A percentile compares a stretch with the other conserved stretches of the same genome.
phyloP scores from a whole-genome alignment of 2,329 filamentous ascomycete species.

The Diaporthe ilicicola region DNA sequence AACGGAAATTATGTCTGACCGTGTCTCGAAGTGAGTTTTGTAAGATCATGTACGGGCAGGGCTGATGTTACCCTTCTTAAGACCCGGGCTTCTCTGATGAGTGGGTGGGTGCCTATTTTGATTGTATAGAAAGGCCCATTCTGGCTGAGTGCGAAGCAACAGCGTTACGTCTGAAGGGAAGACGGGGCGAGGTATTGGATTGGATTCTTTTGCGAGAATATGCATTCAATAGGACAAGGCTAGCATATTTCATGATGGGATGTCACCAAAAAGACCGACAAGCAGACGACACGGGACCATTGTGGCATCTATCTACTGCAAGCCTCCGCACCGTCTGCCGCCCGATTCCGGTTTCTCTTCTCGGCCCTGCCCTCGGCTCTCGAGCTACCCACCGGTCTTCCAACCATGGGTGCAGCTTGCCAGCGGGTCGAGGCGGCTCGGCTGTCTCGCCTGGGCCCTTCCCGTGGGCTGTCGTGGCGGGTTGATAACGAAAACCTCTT shows the following conservation, averaged over 20 bases:
- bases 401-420: not conserved
- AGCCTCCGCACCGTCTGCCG: not conserved
- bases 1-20: not conserved
- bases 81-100: not conserved
- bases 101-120: not conserved
- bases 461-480: not conserved
- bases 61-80: not conserved
- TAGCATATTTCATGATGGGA: not conserved
- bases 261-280: not conserved
- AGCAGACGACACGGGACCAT: not conserved
- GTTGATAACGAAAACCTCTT: conserved; percentile 3
- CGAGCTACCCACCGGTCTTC: not conserved
- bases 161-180: not conserved
- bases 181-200: not conserved
- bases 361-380: not conserved
- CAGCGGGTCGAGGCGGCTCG: not conserved
- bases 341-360: too few species aligned
- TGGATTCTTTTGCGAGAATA: not conserved
- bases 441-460: too few species aligned
- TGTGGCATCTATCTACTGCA: conserved; percentile 3
- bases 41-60: too few species aligned
- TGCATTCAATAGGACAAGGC: not conserved
- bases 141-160: not conserved
- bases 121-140: not conserved
- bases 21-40: not conserved